Base-by-base conservation (phyloP, 345 rosid genomes). In the Boechera retrofracta region DNA sequence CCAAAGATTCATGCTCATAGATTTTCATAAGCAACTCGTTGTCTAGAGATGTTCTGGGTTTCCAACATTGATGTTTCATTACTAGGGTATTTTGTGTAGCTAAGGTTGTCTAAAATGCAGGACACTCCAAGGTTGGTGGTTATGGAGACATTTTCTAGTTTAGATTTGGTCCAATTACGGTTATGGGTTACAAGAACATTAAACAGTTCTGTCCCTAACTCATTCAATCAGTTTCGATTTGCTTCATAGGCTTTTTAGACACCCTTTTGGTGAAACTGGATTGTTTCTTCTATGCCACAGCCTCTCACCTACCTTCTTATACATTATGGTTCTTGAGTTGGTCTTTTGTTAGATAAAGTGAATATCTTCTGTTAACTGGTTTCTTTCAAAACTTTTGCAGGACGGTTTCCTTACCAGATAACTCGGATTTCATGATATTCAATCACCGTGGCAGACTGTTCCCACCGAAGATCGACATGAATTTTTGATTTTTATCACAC, bases 361-460 rank as follows among this genome's bases (percentile, higher is more conserved):
- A 39, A 53, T 52, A 29, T 45, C 38, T 62, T 51, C 2, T 69
- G 5, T 36, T 64, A 58, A 56, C 41, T 64, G 10, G 4, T 58
- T 49, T 3, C 29, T 42, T 52, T 21, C 24, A 21, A 29, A 56
- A 56, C 47, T 5, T 41, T 32, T 74, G 5, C 87, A 93, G 98
- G 92, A 84, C 89, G 45, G 97, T 90, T n/a, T 85, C 92, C 39
- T 79, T 93, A 59, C 90, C 99, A 15, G 90, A 82, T 51, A 95
- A 87, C 81, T 63, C 89, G 32, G 99, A 93, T 71, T 95, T 87
- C 87, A 88, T 91, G 92, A 89, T 89, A 71, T 92, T 92, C 83
- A 89, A 91, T 76, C 98, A 93, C 64, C 91, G 94, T 33, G 94
- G 91, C 58, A 81, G 80, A 52, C 80, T 77, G 12, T 85, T 85